Evolutionary conservation across 768 basidiomycete species (phyloP).

Genomic region (Russula lepida): DNA sequence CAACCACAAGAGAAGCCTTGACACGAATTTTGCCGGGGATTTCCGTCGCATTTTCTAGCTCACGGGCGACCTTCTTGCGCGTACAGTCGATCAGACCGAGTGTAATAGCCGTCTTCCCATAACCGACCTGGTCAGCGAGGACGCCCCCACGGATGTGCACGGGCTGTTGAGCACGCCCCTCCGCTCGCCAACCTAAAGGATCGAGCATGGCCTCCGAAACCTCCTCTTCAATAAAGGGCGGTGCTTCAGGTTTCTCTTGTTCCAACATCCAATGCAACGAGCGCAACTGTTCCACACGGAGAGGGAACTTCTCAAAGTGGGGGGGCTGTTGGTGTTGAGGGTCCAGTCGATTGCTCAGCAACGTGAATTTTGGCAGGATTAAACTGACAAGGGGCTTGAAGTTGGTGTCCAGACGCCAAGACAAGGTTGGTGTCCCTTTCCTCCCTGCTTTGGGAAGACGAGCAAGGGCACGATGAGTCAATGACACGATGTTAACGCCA

Average conservation of each 20-base stretch:
- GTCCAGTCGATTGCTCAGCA: slow-evolving; percentile 72
- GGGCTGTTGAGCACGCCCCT: slow-evolving; percentile 76
- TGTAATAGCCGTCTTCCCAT: slow-evolving; percentile 94
- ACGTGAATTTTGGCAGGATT: slow-evolving; percentile 52
- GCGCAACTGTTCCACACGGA: slow-evolving; percentile 81
- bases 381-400: slow-evolving; percentile 58
- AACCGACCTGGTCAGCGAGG: slow-evolving; percentile 92
- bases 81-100: slow-evolving; percentile 80
- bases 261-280: slow-evolving; percentile 89
- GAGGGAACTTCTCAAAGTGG: slow-evolving; percentile 53
- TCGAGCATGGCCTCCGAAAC: slow-evolving; percentile 84
- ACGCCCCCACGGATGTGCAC: slow-evolving; percentile 80
- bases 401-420: slow-evolving; percentile 80
- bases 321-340: slow-evolving; percentile 67
- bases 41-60: slow-evolving; percentile 43
- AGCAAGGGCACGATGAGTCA: slow-evolving; percentile 79
- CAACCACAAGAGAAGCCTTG: slow-evolving; percentile 75
- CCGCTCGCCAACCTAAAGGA: slow-evolving; percentile 89
- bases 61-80: slow-evolving; percentile 44
- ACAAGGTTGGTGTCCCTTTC: slow-evolving; percentile 41
- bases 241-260: slow-evolving; percentile 56
- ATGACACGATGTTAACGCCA: slow-evolving; percentile 80
- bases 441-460: slow-evolving; percentile 52
- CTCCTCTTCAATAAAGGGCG: slow-evolving; percentile 87
- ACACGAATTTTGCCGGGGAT: slow-evolving; percentile 61